Conservation (phyloP, 768 basidiomycete species). For the Lentinula sp. region DNA sequence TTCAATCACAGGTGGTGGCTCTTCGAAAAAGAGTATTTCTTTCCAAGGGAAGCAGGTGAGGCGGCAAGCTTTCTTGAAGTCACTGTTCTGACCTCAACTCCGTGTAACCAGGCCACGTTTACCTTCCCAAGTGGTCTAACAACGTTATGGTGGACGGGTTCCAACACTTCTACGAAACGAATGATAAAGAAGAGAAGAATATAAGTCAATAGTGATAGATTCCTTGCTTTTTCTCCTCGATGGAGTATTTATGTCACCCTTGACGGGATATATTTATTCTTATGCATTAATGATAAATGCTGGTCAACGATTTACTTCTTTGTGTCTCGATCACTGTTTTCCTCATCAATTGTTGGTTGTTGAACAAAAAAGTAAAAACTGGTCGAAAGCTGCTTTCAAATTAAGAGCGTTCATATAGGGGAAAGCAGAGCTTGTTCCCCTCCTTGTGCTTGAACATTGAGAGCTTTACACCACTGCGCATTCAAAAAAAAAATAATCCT, state of each 20-base stretch:
- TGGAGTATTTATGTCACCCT: background rate
- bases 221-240: background rate
- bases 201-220: background rate
- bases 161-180: background rate
- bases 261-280: background rate
- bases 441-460: no score
- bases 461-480: no score
- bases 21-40: background rate
- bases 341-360: no score
- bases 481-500: no score
- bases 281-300: background rate
- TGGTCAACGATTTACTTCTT: background rate
- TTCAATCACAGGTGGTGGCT: background rate
- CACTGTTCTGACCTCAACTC: background rate
- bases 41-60: background rate
- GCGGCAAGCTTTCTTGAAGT: background rate
- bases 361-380: no score
- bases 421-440: no score
- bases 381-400: no score
- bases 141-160: conserved; percentile 10
- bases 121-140: conserved; percentile 48
- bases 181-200: background rate
- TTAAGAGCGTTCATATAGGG: no score
- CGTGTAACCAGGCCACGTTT: conserved; percentile 29
- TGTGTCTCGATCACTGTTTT: background rate